A percentile compares a stretch with the other conserved stretches of the same genome.
Conservation (phyloP, 2,329 filamentous ascomycete genomes). For the Hypoxylon sp. region DNA sequence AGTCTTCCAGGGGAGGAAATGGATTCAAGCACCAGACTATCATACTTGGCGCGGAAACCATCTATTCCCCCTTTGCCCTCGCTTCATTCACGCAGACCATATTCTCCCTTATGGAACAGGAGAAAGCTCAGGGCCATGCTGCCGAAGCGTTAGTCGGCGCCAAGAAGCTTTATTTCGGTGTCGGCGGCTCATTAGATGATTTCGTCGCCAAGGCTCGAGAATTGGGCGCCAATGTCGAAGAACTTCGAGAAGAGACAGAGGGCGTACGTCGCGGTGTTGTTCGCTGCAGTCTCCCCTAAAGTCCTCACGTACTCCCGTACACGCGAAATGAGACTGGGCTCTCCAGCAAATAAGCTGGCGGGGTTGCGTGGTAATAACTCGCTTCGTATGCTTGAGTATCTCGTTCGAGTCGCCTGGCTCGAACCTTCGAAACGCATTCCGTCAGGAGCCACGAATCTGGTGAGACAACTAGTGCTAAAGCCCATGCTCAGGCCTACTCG, state of each 20-base stretch:
- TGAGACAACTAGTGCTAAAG: background rate
- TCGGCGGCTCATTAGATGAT: slow-evolving; percentile 84
- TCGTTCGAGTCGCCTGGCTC: background rate
- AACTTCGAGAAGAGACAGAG: slow-evolving; percentile 69
- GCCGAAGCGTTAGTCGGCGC: slow-evolving; percentile 78
- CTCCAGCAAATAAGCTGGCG: slow-evolving; percentile 2
- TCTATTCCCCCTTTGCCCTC: slow-evolving; percentile 82
- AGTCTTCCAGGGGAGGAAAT: slow-evolving; percentile 23
- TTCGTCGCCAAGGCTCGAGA: slow-evolving; percentile 69
- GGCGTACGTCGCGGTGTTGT: slow-evolving; percentile 74
- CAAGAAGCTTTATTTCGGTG: slow-evolving; percentile 86
- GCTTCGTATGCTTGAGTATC: background rate
- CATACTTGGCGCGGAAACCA: slow-evolving; percentile 83
- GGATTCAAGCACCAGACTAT: slow-evolving; percentile 60
- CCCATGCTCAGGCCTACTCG: no score
- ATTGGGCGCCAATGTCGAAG: slow-evolving; percentile 63
- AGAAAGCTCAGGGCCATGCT: slow-evolving; percentile 55
- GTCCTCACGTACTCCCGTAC: background rate
- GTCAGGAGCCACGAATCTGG: background rate
- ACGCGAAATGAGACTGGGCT: slow-evolving; percentile 1
- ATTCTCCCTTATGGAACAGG: slow-evolving; percentile 62
- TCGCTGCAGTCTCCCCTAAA: slow-evolving; percentile 58
- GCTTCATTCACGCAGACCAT: slow-evolving; percentile 77
- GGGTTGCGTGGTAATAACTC: background rate
- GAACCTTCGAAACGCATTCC: background rate